Percentiles rank a stretch among this genome's conserved stretches.
Conservation (phyloP, 495 filamentous ascomycete genomes). For the Talaromyces trachyspermus region DNA sequence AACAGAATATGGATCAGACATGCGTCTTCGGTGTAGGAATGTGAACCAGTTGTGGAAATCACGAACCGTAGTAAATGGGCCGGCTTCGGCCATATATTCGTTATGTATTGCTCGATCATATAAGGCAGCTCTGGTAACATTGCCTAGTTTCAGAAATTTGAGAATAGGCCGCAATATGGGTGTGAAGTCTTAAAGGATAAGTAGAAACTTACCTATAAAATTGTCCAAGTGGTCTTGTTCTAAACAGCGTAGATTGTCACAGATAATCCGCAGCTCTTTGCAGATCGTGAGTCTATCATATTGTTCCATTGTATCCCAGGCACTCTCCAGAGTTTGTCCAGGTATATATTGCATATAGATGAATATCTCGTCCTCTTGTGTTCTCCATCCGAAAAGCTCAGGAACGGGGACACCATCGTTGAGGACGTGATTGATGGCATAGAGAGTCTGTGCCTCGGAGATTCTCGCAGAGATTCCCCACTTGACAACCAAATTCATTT, state of each 20-base stretch:
- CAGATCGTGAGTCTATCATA: constrained; percentile 19
- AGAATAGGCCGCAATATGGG: not conserved
- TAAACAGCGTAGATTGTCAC: constrained; percentile 19
- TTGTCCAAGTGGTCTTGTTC: constrained; percentile 17
- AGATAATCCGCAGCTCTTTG: constrained; percentile 19
- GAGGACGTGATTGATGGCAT: constrained; percentile 16
- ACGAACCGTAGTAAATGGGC: constrained; percentile 19
- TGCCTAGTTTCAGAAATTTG: constrained; percentile 13
- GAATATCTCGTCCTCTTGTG: constrained; percentile 14
- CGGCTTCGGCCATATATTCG: constrained; percentile 20
- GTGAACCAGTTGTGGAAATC: constrained; percentile 26
- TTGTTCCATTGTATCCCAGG: constrained; percentile 18
- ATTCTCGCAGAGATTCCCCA: constrained; percentile 29
- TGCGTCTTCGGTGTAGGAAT: constrained; percentile 19
- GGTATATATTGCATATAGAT: constrained; percentile 24
- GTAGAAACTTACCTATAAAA: constrained; percentile 19
- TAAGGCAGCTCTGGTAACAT: constrained; percentile 15
- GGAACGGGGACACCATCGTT: constrained; percentile 19
- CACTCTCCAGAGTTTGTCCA: constrained; percentile 17
- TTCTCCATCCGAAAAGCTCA: constrained; percentile 22
- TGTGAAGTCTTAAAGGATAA: constrained; percentile 3
- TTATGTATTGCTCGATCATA: constrained; percentile 21
- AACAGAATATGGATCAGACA: constrained; percentile 21
- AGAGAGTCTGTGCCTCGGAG: constrained; percentile 18
- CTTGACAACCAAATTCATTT: constrained; percentile 37